Percentiles rank a stretch among this genome's conserved stretches.
phyloP scores from a whole-genome alignment of 2,329 filamentous ascomycete species.

The Claviceps pusilla region DNA sequence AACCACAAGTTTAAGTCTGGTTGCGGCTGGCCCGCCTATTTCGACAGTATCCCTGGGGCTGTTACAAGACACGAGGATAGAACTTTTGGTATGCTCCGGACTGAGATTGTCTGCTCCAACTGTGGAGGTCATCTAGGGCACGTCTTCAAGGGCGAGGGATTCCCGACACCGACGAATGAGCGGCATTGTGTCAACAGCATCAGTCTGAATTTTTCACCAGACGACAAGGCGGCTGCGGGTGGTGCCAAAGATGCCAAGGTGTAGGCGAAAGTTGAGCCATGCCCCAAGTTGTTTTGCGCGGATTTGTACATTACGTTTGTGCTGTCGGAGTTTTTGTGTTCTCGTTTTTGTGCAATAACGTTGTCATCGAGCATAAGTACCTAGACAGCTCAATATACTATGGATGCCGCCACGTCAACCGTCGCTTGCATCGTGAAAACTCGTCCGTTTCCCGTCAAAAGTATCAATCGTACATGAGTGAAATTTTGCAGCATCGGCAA shows the following conservation, averaged over 20 bases:
- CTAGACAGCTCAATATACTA: no score
- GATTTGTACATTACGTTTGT: no score
- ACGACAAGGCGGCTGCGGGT: slow-evolving; percentile 37
- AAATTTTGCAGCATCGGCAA: no score
- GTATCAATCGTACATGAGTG: no score
- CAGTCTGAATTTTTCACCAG: slow-evolving; percentile 63
- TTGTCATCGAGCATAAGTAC: no score
- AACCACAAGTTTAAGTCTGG: slow-evolving; percentile 90
- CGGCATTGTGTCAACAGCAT: slow-evolving; percentile 93
- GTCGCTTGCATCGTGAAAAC: no score
- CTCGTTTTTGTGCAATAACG: no score
- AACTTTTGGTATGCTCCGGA: slow-evolving; percentile 67
- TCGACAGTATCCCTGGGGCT: slow-evolving; percentile 83
- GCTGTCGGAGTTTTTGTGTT: no score
- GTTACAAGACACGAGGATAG: slow-evolving; percentile 69
- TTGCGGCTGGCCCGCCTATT: slow-evolving; percentile 97
- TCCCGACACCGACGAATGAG: slow-evolving; percentile 77
- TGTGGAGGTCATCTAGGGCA: slow-evolving; percentile 92
- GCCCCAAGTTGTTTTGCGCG: no score
- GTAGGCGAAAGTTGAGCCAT: slow-evolving; percentile 4
- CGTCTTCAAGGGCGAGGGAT: slow-evolving; percentile 85
- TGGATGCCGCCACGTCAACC: no score
- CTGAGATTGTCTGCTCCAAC: slow-evolving; percentile 86
- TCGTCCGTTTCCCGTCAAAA: no score
- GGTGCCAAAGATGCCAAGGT: slow-evolving; percentile 23